Percentiles rank a stretch among this genome's conserved stretches.
Conservation (phyloP, 495 filamentous ascomycete genomes). For the Penicillium soppii region DNA sequence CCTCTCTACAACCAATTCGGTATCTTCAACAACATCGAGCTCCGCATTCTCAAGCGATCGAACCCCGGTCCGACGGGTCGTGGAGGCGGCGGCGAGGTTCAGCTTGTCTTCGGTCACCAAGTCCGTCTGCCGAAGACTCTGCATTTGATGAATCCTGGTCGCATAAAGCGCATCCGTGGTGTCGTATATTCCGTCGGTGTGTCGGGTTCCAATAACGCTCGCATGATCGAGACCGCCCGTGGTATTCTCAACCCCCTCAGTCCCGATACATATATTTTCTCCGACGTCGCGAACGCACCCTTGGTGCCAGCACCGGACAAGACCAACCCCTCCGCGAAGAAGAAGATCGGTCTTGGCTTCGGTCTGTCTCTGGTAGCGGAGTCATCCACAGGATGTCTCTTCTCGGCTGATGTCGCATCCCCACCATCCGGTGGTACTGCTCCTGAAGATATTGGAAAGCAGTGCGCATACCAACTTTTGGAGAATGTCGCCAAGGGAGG, state of each 20-base stretch:
- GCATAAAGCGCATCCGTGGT: conserved; percentile 85
- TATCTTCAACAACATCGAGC: conserved; percentile 81
- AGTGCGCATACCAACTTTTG: conserved; percentile 85
- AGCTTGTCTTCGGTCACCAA: conserved; percentile 88
- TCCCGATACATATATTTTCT: conserved; percentile 83
- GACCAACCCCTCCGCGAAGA: conserved; percentile 58
- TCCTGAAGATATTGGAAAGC: conserved; percentile 86
- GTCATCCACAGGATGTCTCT: conserved; percentile 79
- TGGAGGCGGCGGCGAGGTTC: conserved; percentile 88
- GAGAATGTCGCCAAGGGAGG: conserved; percentile 81
- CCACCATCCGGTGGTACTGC: conserved; percentile 77
- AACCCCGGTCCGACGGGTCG: conserved; percentile 69
- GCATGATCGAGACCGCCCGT: conserved; percentile 89
- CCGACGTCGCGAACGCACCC: conserved; percentile 72
- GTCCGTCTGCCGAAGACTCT: conserved; percentile 90
- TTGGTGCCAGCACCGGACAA: conserved; percentile 62
- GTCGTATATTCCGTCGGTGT: conserved; percentile 92
- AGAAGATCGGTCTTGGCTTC: conserved; percentile 80
- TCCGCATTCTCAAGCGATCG: conserved; percentile 76
- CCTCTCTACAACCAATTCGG: conserved; percentile 89
- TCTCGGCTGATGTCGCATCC: conserved; percentile 81
- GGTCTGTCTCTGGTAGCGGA: conserved; percentile 89
- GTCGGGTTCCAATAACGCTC: conserved; percentile 83
- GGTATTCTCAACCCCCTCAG: conserved; percentile 83
- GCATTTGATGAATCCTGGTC: conserved; percentile 79